Evolutionary conservation across 2,329 filamentous ascomycete species (phyloP), one percentile per base, ranked within the genome.

Genomic region (Penicillium sp.): DNA sequence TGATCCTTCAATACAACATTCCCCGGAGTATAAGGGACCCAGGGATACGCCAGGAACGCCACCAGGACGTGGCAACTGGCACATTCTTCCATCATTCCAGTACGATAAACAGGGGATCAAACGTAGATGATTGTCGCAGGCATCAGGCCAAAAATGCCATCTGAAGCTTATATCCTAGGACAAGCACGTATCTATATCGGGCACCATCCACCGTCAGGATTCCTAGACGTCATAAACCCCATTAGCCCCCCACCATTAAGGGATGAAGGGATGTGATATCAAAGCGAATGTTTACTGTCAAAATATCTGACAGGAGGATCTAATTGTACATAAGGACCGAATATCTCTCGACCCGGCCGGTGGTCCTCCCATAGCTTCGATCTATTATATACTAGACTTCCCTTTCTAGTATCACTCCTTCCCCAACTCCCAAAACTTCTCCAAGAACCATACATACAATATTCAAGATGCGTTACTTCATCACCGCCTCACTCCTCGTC

Each of bases 11-110:
- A 27, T 8, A 27, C 31, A 35, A 49, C 59, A 67, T 67, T 67
- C 65, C 52, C 42, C 59, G 59, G 62, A 62, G 42, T 35, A 57
- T 58, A 61, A 55, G 54, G 57, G 58, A 52, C 49, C 61, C 35
- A 66, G 62, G 59, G 63, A 55, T 59, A 57, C 23, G 5, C 23
- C 43, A 53, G 51, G 60, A 56, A 47, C 52, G 7, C 35, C 38
- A 41, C 38, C 43, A 33, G 45, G 51, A 52, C 45, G 53, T 57
- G 49, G 58, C 49, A 57, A 60, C 56, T 60, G 58, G 61, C 59
- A 61, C 62, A 67, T 67, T 64, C 58, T 56, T 58, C 36, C 27
- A 12, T 23, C 65, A 67, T 66, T 66, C 65, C 65, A 57, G 15
- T 38, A 21, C 42, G 54, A 60, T 58, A 45, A 44, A 58, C 59